Evolutionary conservation across 2,329 filamentous ascomycete species (phyloP), one percentile per base, ranked within the genome.

Genomic region (Dothistroma septosporum): DNA sequence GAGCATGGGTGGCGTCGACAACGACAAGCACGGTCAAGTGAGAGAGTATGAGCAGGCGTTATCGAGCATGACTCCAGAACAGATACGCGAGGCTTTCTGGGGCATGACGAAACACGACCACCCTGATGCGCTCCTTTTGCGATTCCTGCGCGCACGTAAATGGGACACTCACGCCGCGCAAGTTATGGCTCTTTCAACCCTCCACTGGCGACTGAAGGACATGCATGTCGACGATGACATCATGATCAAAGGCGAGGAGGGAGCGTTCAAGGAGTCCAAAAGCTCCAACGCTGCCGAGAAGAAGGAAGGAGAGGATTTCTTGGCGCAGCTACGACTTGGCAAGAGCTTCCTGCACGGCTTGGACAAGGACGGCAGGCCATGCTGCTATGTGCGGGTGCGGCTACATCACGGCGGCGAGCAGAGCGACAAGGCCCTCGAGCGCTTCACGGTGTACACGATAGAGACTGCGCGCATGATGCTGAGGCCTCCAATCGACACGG

Each of bases 121-220:
- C 73, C 94, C 94, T 0, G 94, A 99, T 76, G 89, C 88, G 2
- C 79, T 95, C 19, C 78, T 93, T 16, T 78, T 96, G 60, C 86
- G 92, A 47, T 96, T 96, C 75, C 79, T 96, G 59, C 83, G 92
- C 55, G 92, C 92, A n/a, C 83, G 92, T 50, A 96, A 96, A 77
- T 99, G 94, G 94, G 91, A 99, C 72, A 87, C 96, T 19, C 88
- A 96, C 55, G 92, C 91, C 73, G 94, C 94, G 4, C 82, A 97
- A 28, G 84, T 96, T 66, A 99, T 99, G 94, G 79, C 97, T 75
- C 84, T 99, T 48, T 91, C 91, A 2, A 96, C 94, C 0, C 90
- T 97, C 84, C 89, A 91, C 74, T 99, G 94, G 94, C 86, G 94
- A 66, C 78, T 86, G 59, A 81, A 83, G 41, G 91, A 96, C 61